phyloP scores from a whole-genome alignment of 202 grass and related monocot species.

The Zizania palustris region DNA sequence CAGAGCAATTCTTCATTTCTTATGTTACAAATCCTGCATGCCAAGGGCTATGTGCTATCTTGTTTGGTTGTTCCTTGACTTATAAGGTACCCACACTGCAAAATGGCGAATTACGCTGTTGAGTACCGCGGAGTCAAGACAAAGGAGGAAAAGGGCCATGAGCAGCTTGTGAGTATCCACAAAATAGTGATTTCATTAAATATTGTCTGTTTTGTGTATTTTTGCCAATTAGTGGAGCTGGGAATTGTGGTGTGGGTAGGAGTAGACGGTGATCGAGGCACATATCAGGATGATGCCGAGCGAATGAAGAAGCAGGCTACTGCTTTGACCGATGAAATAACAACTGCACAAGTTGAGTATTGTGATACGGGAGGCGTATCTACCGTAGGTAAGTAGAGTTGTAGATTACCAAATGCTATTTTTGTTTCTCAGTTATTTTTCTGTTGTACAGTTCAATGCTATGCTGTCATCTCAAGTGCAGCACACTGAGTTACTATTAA shows the following conservation, averaged over 20 bases:
- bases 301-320: conserved; percentile 61
- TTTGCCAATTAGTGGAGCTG: not conserved
- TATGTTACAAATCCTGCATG: not conserved
- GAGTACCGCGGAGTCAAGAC: conserved; percentile 89
- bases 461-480: conserved; percentile 37
- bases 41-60: not conserved
- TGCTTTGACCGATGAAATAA: conserved; percentile 1
- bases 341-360: conserved; percentile 36
- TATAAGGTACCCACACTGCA: conserved; percentile 91
- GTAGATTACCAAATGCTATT: not conserved
- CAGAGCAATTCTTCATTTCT: not conserved
- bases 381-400: conserved; percentile 46
- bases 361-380: conserved; percentile 38
- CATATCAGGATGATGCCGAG: conserved; percentile 79
- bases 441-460: conserved; percentile 17
- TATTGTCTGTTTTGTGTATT: not conserved
- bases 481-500: conserved; percentile 39
- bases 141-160: conserved; percentile 84
- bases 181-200: not conserved
- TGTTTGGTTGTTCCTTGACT: conserved; percentile 47
- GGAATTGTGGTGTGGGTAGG: conserved; percentile 35
- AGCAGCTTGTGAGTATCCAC: conserved; percentile 75
- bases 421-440: not conserved
- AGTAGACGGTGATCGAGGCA: conserved; percentile 92
- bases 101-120: conserved; percentile 74